phyloP scores from a whole-genome alignment of 2,329 filamentous ascomycete genomes.

The Penicillium paneum region DNA sequence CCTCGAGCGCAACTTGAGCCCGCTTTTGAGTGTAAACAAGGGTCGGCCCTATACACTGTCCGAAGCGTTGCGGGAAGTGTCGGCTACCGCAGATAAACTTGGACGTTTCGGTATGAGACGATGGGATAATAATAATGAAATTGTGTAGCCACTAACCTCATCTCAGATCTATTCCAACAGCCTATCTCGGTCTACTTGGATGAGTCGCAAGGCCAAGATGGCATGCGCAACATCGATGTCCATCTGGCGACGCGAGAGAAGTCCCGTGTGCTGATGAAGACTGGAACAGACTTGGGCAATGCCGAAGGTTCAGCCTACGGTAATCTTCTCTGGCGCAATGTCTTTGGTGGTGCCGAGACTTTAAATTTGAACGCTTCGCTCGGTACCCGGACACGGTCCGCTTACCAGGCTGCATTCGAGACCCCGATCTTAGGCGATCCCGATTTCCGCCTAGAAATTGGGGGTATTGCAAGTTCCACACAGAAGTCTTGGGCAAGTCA shows the following conservation, averaged over 20 bases:
- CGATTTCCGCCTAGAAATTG: constrained; percentile 72
- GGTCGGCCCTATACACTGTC: constrained; percentile 71
- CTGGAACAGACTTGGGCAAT: constrained; percentile 90
- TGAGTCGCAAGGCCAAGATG: constrained; percentile 64
- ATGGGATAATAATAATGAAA: background rate
- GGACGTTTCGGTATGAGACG: constrained; percentile 67
- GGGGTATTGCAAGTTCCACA: constrained; percentile 77
- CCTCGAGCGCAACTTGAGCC: constrained; percentile 75
- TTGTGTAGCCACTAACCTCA: constrained; percentile 17
- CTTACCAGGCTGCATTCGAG: constrained; percentile 82
- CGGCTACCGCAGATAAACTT: constrained; percentile 68
- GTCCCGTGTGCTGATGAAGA: constrained; percentile 81
- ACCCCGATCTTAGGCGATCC: constrained; percentile 82
- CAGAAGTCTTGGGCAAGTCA: constrained; percentile 92
- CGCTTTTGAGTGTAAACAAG: constrained; percentile 67
- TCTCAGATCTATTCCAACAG: constrained; percentile 77
- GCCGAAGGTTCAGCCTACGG: constrained; percentile 91
- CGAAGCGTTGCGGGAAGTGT: constrained; percentile 72
- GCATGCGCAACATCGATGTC: constrained; percentile 74
- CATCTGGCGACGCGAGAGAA: constrained; percentile 75
- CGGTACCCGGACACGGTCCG: constrained; percentile 84
- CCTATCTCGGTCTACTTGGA: constrained; percentile 80
- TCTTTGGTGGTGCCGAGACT: constrained; percentile 91
- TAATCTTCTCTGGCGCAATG: constrained; percentile 81
- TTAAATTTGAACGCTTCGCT: constrained; percentile 82